Base-by-base conservation (phyloP, 2,329 filamentous ascomycete species). In the Remersonia thermophila region DNA sequence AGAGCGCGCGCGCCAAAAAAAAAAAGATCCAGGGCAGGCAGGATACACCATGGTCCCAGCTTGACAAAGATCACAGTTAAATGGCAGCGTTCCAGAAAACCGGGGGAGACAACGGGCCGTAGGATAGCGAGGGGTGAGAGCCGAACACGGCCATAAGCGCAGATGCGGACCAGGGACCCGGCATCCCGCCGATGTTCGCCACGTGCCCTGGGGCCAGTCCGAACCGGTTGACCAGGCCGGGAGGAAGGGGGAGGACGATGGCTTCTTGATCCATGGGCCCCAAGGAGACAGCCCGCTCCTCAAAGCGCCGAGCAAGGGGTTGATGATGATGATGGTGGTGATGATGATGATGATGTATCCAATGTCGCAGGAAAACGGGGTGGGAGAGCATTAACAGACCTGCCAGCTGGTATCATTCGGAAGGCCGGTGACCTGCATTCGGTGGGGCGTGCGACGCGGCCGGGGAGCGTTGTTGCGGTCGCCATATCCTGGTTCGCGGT, bases 391-490 rank as follows among this genome's bases (percentile, higher is more conserved):
- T 60, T 38, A 68, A 83, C 91, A 91, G 81, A 98, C 91, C 91
- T 98, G 91, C 91, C 91, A 98, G 77, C 87, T 95, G 72, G 91
- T 98, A 72, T 96, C 89, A 67, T 77, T 79, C 60, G 89, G 87
- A 63, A 98, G 84, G 69, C 87, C 89, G 69, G 83, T 83, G 57
- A 98, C 93, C 63, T 89, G 81, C 91, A 98, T 96, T 61, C 91
- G 83, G 63, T 87, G 86, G 50, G 86, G 79, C 50, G 91, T 98
- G 61, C 91, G 86, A 57, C 91, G 82, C 47, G 91, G 91, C 56
- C 91, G 83, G 48, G 73, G 71, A 45, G 70, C 64, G 37, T 62
- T 41, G 39, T 35, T 64, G 51, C 74, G 69, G 53, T 78, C 35
- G 44, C 55, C 57, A 51, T 62, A 60, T 36, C 53, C 55, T 39